phyloP scores from a whole-genome alignment of 1,284 basidiomycete genomes.

The Paramarasmius palmivorus region DNA sequence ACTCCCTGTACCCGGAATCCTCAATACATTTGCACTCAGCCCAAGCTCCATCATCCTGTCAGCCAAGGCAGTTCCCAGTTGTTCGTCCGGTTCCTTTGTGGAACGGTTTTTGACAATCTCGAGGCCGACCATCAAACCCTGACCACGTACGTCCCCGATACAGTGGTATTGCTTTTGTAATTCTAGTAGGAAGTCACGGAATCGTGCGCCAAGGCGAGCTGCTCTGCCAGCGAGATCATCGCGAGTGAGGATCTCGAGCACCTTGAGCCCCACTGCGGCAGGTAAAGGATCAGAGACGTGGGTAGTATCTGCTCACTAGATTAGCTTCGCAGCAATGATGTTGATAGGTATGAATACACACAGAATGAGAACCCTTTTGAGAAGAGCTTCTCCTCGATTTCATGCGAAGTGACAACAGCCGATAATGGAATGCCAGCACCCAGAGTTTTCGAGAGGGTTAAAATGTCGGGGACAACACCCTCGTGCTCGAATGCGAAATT shows the following conservation, averaged over 20 bases:
- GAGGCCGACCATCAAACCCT: constrained; percentile 22
- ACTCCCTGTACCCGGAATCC: constrained; percentile 19
- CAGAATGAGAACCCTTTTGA: constrained; percentile 22
- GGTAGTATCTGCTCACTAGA: constrained; percentile 16
- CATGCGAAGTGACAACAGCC: constrained; percentile 20
- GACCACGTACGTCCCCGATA: constrained; percentile 22
- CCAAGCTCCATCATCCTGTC: constrained; percentile 22
- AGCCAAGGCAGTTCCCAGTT: constrained; percentile 16
- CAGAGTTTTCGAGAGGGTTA: constrained; percentile 23
- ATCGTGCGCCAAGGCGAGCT: constrained; percentile 16
- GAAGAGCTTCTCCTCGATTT: constrained; percentile 20
- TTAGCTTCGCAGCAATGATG: not conserved
- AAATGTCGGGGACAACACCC: constrained; percentile 21
- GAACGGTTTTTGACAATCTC: constrained; percentile 22
- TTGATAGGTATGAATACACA: constrained; percentile 4
- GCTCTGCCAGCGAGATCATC: constrained; percentile 19
- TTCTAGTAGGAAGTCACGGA: constrained; percentile 17
- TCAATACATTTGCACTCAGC: constrained; percentile 21
- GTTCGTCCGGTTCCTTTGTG: constrained; percentile 21
- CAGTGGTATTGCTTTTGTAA: constrained; percentile 21
- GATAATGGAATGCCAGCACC: constrained; percentile 22
- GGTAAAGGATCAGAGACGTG: constrained; percentile 23
- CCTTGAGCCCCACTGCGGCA: constrained; percentile 21
- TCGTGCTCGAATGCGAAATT: constrained; percentile 23
- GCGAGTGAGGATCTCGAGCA: constrained; percentile 20